Base-by-base conservation (phyloP, 2,329 filamentous ascomycete species). In the Arthroderma sp. region DNA sequence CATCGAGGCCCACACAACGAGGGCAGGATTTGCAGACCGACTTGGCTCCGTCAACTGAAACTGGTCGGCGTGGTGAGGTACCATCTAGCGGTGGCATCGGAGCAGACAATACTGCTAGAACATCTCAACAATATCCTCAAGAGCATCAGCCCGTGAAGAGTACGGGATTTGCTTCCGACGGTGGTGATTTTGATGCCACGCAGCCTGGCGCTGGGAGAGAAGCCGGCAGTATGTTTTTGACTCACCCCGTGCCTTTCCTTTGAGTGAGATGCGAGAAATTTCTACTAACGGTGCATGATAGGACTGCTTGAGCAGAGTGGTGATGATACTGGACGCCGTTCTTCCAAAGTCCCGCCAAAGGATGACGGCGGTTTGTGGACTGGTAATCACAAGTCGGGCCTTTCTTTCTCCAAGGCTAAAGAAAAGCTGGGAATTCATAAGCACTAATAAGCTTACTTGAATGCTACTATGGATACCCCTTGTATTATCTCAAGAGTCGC, bases 131-230 rank as follows among this genome's bases (percentile, higher is more conserved):
- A 22, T 22, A 22, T 22, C 15, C 15, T 22, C 15, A 22, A 22
- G 15, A 22, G 15, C 15, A 22, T 22, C 15, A 74, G 53, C 74
- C 73, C 47, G 68, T 80, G 50, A 75, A 72, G 60, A 72, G 70
- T 22, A 71, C 68, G 1, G 80, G 80, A 0, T 58, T 82, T 29
- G 62, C 67, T 31, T 76, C 78, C 10, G 79, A 85, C 34, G 80
- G 80, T 0, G 80, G 80, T 22, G 43, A 54, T 41, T 54, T 54
- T 36, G 52, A 54, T 44, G 63, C 61, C 1, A 55, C 53, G 5
- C 73, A 73, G 47, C 73, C 78, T 0, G 80, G 80, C 7, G 81
- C 81, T 7, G 79, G 78, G 3, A 65, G 61, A 32, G 81, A 85
- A 59, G 80, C 80, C 49, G 78, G 81, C 52, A 72, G 81, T 80